Evolutionary conservation across 1,284 basidiomycete species (phyloP), one percentile per base, ranked within the genome.

Genomic region (Cronartium quercuum): DNA sequence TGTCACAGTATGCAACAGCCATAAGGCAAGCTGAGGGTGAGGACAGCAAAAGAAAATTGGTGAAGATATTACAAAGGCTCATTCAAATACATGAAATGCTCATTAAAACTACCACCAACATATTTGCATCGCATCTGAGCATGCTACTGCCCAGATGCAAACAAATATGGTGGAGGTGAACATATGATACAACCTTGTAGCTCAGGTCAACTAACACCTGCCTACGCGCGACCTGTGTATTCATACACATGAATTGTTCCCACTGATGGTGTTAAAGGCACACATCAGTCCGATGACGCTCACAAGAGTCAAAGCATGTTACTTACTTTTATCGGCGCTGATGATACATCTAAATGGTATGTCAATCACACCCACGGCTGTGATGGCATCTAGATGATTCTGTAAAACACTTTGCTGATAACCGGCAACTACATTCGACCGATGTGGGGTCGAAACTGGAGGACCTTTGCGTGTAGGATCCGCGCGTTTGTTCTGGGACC

Each of bases 301-400:
- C 9, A 57, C 21, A 5, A 57, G 12, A 0, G 9, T 24, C 1
- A 57, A 24, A 18, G 15, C 9, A 57, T 24, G 21, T 3, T 18
- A 67, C 73, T n/a, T n/a, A 75, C 73, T 68, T 68, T 60, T 68
- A 80, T 95, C 93, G 2, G 90, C 92, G 77, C 90, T 93, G 10
- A 95, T 86, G 58, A 94, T 86, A 3, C 92, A 91, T 63, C 90
- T 85, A 83, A 94, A 95, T 0, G 92, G 92, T 0, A 89, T 87
- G 77, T 95, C 92, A 68, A 95, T 87, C 77, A 90, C 89, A 0
- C 87, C 86, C 29, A 95, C 81, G 2, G 90, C 87, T 1, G 90
- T 91, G 34, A 96, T 86, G 2, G 90, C 87, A 79, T 95, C 93
- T 77, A 90, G 90, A 79, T 95, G 92, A 1, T 88, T 85, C 79